These are phyloP conservation scores for Mucor circinelloides DNA, from an alignment of 371 early-diverging fungal genomes.

Conservation along the genomic window DNA sequence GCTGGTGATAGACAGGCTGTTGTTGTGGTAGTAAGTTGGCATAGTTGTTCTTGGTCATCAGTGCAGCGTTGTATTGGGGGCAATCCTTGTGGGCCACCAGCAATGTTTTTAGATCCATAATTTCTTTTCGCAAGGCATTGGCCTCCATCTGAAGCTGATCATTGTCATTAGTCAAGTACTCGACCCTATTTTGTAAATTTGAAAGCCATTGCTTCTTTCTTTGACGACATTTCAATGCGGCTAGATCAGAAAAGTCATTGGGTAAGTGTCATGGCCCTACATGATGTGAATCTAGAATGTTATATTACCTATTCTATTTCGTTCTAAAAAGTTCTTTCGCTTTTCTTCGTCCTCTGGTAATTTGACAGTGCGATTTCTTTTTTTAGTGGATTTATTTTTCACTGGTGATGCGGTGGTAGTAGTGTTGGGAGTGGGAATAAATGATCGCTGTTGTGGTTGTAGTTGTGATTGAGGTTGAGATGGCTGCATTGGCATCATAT, in stretches of 20 bases:
- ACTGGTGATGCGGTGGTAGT: background rate
- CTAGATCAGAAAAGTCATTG: constrained; percentile 26
- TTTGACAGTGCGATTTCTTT: constrained; percentile 3
- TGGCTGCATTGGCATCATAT: background rate
- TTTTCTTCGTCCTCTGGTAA: constrained; percentile 64
- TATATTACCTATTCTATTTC: constrained; percentile 75
- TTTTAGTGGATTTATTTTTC: background rate
- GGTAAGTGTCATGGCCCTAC: background rate
- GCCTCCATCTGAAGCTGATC: constrained; percentile 70
- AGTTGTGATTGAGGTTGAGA: background rate
- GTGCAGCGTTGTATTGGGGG: constrained; percentile 16
- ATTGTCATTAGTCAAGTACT: constrained; percentile 70
- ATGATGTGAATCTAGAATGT: background rate
- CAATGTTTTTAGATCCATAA: constrained; percentile 52
- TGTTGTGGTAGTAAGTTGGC: background rate
- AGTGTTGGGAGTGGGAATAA: background rate
- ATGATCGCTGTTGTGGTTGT: background rate
- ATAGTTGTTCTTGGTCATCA: background rate
- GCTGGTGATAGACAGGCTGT: background rate
- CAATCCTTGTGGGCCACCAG: constrained; percentile 64
- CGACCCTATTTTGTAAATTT: constrained; percentile 76
- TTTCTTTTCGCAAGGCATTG: constrained; percentile 67
- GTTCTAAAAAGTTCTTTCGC: constrained; percentile 78
- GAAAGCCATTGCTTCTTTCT: constrained; percentile 88
- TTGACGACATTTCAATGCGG: constrained; percentile 90